Evolutionary conservation across 352 stramenopile species (phyloP).

Genomic region (Phytophthora sp.): DNA sequence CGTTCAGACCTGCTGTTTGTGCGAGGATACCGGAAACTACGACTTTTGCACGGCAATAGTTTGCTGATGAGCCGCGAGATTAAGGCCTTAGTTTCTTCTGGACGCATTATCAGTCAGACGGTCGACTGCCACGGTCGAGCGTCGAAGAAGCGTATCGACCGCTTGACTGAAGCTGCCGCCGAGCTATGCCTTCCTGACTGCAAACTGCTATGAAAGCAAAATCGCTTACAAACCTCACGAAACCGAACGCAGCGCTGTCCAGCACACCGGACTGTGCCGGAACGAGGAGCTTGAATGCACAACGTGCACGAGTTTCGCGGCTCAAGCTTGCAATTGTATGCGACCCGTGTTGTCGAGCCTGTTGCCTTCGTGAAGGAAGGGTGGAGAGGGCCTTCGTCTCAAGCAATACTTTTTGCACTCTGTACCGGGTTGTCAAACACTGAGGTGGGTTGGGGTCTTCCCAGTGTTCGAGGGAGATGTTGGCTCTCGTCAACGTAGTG

Average conservation of each 20-base stretch:
- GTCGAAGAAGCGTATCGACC: conserved; percentile 5
- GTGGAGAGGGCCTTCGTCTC: too few species aligned
- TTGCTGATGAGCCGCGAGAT: too few species aligned
- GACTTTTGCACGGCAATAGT: too few species aligned
- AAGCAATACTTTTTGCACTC: too few species aligned
- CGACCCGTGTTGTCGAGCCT: too few species aligned
- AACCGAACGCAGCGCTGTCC: not conserved
- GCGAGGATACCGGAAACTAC: too few species aligned
- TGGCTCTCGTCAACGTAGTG: not conserved
- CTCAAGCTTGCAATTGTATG: too few species aligned
- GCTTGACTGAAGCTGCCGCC: not conserved
- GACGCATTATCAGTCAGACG: not conserved
- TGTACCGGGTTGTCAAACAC: not conserved
- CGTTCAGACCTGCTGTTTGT: conserved; percentile 2
- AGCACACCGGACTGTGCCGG: not conserved
- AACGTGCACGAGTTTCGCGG: too few species aligned
- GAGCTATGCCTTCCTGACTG: not conserved
- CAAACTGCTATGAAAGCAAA: not conserved
- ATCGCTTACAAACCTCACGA: not conserved
- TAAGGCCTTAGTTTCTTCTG: too few species aligned
- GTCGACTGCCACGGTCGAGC: not conserved
- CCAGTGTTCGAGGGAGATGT: not conserved
- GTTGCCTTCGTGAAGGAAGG: too few species aligned
- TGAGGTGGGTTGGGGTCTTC: not conserved
- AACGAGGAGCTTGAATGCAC: not conserved